These are phyloP conservation scores for Teratosphaeria nubilosa DNA, from an alignment of 2,329 filamentous ascomycete genomes.

Conservation along the genomic window DNA sequence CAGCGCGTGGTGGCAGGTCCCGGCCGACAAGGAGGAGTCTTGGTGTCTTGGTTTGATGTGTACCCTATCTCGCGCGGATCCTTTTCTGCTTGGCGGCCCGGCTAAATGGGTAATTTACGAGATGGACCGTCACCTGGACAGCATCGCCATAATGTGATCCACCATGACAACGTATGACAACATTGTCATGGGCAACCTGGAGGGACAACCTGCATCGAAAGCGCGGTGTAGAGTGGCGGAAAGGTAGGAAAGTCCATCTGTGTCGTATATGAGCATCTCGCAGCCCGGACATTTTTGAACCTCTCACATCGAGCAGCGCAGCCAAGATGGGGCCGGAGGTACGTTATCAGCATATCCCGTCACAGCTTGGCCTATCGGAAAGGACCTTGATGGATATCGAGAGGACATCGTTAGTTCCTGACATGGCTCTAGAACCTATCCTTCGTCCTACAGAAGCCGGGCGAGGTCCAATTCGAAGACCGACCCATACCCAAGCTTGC, in stretches of 20 bases:
- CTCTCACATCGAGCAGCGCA: not conserved
- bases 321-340: constrained; percentile 1
- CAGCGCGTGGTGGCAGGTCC: not conserved
- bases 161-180: not conserved
- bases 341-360: not conserved
- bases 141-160: not conserved
- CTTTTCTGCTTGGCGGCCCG: not conserved
- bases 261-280: not conserved
- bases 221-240: not conserved
- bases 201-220: not conserved
- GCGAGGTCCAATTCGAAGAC: constrained; percentile 64
- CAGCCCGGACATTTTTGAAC: not conserved
- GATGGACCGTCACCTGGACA: not conserved
- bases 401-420: not conserved
- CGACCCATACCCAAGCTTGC: constrained; percentile 60
- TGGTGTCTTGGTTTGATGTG: too few relatives aligned
- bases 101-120: not conserved
- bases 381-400: not conserved
- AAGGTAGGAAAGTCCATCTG: not conserved
- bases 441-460: constrained; percentile 61
- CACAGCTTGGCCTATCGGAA: not conserved
- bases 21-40: too few relatives aligned
- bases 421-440: constrained; percentile 12
- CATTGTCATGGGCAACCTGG: too few relatives aligned
- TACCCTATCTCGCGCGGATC: not conserved